Evolutionary conservation across 345 rosid species (phyloP), one percentile per base, ranked within the genome.

Genomic region (Bretschneidera sinensis): DNA sequence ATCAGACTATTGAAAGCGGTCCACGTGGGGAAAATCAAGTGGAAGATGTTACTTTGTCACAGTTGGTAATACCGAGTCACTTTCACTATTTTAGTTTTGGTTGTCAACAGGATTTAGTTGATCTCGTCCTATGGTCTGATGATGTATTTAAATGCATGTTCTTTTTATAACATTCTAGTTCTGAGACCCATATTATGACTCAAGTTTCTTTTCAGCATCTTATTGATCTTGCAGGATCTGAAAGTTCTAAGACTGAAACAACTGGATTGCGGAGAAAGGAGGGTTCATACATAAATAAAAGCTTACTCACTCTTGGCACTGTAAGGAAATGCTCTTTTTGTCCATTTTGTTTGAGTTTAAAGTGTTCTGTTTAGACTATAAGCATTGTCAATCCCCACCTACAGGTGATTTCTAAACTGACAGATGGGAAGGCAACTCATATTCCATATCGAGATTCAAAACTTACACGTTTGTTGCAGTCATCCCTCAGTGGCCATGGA

Each of bases 181-280:
- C 49, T 59, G 62, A 33, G 5, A 4, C 33, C 19, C n/a, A 53
- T 14, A 39, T 3, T 25, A 39, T 64, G n/a, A 51, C 57, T 45
- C 31, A n/a, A 58, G 21, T 55, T 65, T 31, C 61, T 49, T 59
- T 70, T 72, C 81, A 83, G 88, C 68, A 86, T 64, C 75, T 86
- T 58, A 86, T 83, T 68, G 92, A 86, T 74, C 86, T 86, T 51
- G 86, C 92, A 20, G 92, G 92, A 59, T 86, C 92, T 52, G 92
- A 86, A 70, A 86, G 92, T 68, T 86, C 92, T 18, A 86, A 86
- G 70, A 72, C 85, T 59, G 92, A 86, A 70, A 86, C 92, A 51
- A 86, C 82, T 66, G 88, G 92, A 28, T 53, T 83, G 72, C 74
- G 88, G 59, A 83, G 88, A 71, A 86, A 86, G 61, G 92, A 86